Conservation (phyloP, 2,329 filamentous ascomycete genomes). For the Mycosphaerella arachidis region DNA sequence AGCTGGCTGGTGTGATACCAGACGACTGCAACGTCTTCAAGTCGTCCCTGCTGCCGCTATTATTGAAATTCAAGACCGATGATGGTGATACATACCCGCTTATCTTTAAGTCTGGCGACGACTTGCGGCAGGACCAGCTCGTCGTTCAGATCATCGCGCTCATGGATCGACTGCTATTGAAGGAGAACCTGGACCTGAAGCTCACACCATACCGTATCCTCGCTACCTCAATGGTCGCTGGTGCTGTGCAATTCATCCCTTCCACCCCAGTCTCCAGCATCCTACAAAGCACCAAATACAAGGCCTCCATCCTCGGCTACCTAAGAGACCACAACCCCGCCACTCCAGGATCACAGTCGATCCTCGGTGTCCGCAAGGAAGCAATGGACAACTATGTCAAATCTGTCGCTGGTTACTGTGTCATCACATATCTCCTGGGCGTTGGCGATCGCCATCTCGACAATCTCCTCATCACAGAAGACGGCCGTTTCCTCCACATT, state of each 20-base stretch:
- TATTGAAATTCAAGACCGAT: conserved; percentile 81
- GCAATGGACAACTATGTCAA: conserved; percentile 92
- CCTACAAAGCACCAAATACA: conserved; percentile 65
- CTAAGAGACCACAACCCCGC: conserved; percentile 88
- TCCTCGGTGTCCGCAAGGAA: conserved; percentile 83
- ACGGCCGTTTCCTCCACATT: conserved; percentile 94
- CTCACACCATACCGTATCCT: conserved; percentile 94
- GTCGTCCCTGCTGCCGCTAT: conserved; percentile 85
- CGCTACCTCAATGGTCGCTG: conserved; percentile 82
- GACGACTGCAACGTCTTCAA: conserved; percentile 93
- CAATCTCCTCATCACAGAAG: conserved; percentile 84
- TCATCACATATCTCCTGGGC: conserved; percentile 95
- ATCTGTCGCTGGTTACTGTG: conserved; percentile 94
- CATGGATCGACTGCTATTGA: conserved; percentile 92
- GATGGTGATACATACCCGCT: conserved; percentile 78
- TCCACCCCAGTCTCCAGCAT: conserved; percentile 73
- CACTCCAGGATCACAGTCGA: conserved; percentile 64
- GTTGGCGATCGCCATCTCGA: conserved; percentile 95
- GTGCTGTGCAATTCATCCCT: conserved; percentile 90
- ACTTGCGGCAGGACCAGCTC: conserved; percentile 91
- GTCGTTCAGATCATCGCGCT: conserved; percentile 97
- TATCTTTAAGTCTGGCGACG: conserved; percentile 88
- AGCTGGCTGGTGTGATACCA: conserved; percentile 72
- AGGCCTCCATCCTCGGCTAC: conserved; percentile 72
- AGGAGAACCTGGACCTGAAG: conserved; percentile 94